Evolutionary conservation across 2,329 filamentous ascomycete species (phyloP), one percentile per base, ranked within the genome.

Genomic region (Penicillium thymicola): DNA sequence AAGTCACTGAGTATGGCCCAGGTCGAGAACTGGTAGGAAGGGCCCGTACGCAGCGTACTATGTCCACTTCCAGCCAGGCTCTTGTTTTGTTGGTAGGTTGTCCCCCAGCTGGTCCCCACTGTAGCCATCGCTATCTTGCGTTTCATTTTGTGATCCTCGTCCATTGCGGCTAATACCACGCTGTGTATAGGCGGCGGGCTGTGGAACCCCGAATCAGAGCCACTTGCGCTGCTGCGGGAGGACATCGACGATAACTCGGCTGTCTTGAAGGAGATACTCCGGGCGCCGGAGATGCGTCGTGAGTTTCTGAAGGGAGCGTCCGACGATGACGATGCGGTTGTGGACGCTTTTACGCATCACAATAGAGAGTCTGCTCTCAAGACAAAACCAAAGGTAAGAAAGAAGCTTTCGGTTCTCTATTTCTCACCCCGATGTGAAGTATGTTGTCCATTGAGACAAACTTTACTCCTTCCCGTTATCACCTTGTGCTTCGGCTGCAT

Each of bases 11-110:
- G 49, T 51, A 47, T 59, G 25, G 42, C 43, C 43, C 61, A 84
- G 82, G 85, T 94, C 89, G 55, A 86, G 92, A 21, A 95, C 91
- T 0, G 92, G 92, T 21, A 84, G 89, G 53, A 96, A 96, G 74
- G 90, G 90, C 0, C 87, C 89, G 10, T 95, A 94, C 73, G 92
- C 92, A 7, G 88, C 86, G 69, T 96, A 96, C 76, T 96, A 96
- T 75, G 76, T 96, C 21, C 91, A 96, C 72, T 82, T 90, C 61
- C 85, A 93, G 70, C 90, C 92, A 11, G 78, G 78, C 25, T 78
- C 82, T 49, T 88, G 85, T 69, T 89, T 93, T 65, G 78, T 95
- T 41, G 92, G 85, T 86, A 77, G 76, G 82, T 81, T 51, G 7
- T 14, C n/a, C 38, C 25, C 21, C 25, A 14, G 44, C 27, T 23